Percentiles rank a stretch among this genome's conserved stretches.
Conservation (phyloP, 179 eudicot species). For the Nepenthes alata region DNA sequence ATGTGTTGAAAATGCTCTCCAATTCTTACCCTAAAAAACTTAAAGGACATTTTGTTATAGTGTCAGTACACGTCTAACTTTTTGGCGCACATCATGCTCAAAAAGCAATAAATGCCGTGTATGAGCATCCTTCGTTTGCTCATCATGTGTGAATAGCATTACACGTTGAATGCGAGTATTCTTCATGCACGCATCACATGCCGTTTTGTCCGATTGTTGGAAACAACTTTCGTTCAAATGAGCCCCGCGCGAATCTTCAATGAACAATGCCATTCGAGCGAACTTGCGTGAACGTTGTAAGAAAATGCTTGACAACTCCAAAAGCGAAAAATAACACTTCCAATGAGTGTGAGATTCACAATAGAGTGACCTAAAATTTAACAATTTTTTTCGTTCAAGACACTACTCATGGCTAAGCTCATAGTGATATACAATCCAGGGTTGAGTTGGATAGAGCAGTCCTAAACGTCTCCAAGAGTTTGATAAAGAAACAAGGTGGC, state of each 20-base stretch:
- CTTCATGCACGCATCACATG: background rate
- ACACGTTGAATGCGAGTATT: background rate
- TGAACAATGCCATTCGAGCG: background rate
- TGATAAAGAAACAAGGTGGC: constrained; percentile 7
- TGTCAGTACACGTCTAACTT: too few relatives aligned
- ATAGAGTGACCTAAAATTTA: too few relatives aligned
- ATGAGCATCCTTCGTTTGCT: background rate
- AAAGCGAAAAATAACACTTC: too few relatives aligned
- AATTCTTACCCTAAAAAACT: too few relatives aligned
- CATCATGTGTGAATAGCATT: background rate
- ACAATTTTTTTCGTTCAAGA: background rate
- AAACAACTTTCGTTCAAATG: background rate
- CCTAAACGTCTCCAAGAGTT: constrained; percentile 17
- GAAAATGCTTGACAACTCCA: too few relatives aligned
- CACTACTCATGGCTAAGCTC: constrained; percentile 2
- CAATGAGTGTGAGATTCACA: too few relatives aligned
- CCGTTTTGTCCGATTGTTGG: background rate
- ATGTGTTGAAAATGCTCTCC: too few relatives aligned
- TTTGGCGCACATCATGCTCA: too few relatives aligned
- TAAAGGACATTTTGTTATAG: too few relatives aligned
- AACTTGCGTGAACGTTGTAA: too few relatives aligned
- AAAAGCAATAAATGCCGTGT: too few relatives aligned
- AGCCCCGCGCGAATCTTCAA: background rate
- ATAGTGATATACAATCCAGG: constrained; percentile 7
- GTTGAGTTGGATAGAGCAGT: constrained; percentile 7